Evolutionary conservation across 2,329 filamentous ascomycete species (phyloP).

Genomic region (Epicoccum nigrum): DNA sequence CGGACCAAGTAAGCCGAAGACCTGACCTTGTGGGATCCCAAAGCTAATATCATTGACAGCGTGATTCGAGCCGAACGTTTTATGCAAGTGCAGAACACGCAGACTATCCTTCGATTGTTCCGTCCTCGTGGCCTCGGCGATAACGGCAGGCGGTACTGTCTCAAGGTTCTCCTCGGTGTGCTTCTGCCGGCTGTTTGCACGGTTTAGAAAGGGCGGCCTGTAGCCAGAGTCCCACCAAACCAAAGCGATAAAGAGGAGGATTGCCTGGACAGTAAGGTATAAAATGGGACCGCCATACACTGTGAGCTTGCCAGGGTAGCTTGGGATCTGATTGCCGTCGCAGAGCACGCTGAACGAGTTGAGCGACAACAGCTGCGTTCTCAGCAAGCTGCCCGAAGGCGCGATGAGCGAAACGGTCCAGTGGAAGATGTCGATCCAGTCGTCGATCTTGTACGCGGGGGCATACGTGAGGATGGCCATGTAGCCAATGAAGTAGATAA

Average conservation of each 20-base stretch:
- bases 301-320: constrained; percentile 72
- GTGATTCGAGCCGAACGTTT: constrained; percentile 72
- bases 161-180: constrained; percentile 53
- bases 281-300: constrained; percentile 85
- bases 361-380: constrained; percentile 75
- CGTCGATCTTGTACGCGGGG: constrained; percentile 71
- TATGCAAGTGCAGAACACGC: constrained; percentile 79
- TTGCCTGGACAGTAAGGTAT: constrained; percentile 77
- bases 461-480: constrained; percentile 74
- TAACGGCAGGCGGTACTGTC: constrained; percentile 62
- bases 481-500: constrained; percentile 55
- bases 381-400: constrained; percentile 76
- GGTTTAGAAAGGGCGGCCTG: constrained; percentile 59
- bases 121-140: constrained; percentile 68
- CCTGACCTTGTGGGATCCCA: constrained; percentile 76
- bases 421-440: constrained; percentile 70
- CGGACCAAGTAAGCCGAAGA: constrained; percentile 87
- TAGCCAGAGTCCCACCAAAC: constrained; percentile 81
- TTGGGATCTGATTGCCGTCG: constrained; percentile 63
- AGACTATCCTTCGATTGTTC: constrained; percentile 70
- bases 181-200: constrained; percentile 41
- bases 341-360: constrained; percentile 87
- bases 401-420: constrained; percentile 76
- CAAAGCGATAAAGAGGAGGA: constrained; percentile 73
- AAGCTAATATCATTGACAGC: constrained; percentile 92